Base-by-base conservation (phyloP, 1,284 basidiomycete genomes). In the Gomphus sp. region DNA sequence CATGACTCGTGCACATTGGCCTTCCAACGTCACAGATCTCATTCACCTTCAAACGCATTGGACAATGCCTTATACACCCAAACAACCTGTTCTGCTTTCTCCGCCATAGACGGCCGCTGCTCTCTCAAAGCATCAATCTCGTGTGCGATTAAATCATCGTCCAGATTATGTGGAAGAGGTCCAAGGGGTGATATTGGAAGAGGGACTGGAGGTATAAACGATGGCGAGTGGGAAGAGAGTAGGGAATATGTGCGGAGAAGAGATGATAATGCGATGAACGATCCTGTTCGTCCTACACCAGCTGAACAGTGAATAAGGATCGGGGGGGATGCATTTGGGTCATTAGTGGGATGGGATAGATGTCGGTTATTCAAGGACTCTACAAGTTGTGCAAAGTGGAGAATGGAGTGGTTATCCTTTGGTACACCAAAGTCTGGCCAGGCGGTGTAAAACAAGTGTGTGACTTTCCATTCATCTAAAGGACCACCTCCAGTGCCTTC, bases 391-490 rank as follows among this genome's bases (percentile, higher is more conserved):
- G 82, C 63, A 66, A 91, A 89, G n/a, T 72, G 71, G 36, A 89
- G 70, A 14, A 91, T 71, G 45, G 77, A 78, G 22, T 71, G 72
- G 49, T 77, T 78, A 62, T 89, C 80, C 48, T 77, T 70, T 25
- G 91, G 88, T 4, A 89, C 80, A 47, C 89, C 89, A 63, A 89
- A 86, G 69, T 94, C 91, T 16, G 90, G 89, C 91, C 91, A 94
- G 2, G 82, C 79, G 12, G 76, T 73, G 65, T 87, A 91, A 37
- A 92, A 73, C 65, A 93, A 66, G 68, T 93, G 89, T 36, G 78
- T 79, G 67, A 93, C 58, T 37, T 49, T 34, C 44, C 39, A 53
- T 44, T 60, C 57, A 47, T n/a, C 41, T 5, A 14, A 18, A 18
- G 41, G 41, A 43, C 4, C 28, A 16, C 16, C 41, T 16, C 12